Evolutionary conservation across 352 stramenopile genomes (phyloP).

Genomic region (Phytophthora colocasiae): DNA sequence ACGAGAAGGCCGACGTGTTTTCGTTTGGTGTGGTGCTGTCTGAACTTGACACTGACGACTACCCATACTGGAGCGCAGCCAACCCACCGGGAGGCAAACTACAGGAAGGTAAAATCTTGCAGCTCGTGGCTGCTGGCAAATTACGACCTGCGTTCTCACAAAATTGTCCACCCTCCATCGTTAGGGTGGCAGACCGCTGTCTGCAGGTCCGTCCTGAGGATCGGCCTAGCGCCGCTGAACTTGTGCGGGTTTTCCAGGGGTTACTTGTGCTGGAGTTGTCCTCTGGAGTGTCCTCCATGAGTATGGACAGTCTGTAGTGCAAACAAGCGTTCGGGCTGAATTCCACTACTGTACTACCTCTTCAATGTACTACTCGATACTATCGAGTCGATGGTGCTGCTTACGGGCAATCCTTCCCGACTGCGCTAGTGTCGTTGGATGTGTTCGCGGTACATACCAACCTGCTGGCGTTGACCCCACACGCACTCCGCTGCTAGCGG

Average conservation of each 20-base stretch:
- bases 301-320: constrained; percentile 18
- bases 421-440: constrained; percentile 25
- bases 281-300: constrained; percentile 16
- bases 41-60: constrained; percentile 52
- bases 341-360: neutral
- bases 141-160: constrained; percentile 43
- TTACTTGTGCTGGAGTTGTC: constrained; percentile 12
- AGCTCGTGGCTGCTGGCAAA: constrained; percentile 34
- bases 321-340: neutral
- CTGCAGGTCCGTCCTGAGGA: constrained; percentile 37
- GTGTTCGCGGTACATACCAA: constrained; percentile 6
- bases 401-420: constrained; percentile 8
- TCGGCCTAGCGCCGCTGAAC: constrained; percentile 36
- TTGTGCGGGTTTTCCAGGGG: constrained; percentile 29
- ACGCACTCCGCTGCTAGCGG: constrained; percentile 3
- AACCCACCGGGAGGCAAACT: constrained; percentile 26
- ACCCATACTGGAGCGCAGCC: constrained; percentile 43
- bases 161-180: constrained; percentile 35
- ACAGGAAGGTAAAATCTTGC: constrained; percentile 43
- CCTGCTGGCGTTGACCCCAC: constrained; percentile 9
- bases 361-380: constrained; percentile 2
- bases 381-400: neutral
- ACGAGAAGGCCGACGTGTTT: constrained; percentile 48
- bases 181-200: constrained; percentile 41
- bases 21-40: constrained; percentile 54